Conservation (phyloP, 805 yeast genomes). For the Ogataea degrootiae region DNA sequence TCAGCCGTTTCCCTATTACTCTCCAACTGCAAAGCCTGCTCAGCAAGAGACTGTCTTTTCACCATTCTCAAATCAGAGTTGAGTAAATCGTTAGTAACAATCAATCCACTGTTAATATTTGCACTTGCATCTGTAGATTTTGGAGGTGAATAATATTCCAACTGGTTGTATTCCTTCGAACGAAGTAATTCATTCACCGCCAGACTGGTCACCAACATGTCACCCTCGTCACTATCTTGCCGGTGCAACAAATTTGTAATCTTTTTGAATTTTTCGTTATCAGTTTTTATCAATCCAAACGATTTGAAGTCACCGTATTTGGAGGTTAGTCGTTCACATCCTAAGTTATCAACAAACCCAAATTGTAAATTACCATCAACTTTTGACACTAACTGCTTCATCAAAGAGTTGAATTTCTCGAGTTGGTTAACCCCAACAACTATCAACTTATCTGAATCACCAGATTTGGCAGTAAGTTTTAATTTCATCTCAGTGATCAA, state of each 20-base stretch:
- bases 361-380: constrained; percentile 1
- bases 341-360: constrained; percentile 8
- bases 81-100: constrained; percentile 4
- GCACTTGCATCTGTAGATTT: neutral
- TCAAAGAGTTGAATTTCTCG: constrained; percentile 6
- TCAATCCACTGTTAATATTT: neutral
- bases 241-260: neutral
- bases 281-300: constrained; percentile 3
- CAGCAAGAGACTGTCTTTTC: neutral
- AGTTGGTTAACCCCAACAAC: constrained; percentile 17
- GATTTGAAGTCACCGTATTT: neutral
- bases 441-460: constrained; percentile 5
- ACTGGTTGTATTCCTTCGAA: neutral
- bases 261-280: neutral
- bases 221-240: too few relatives aligned
- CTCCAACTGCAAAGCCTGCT: neutral
- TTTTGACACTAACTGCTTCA: neutral
- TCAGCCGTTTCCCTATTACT: neutral
- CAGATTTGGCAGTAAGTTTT: neutral
- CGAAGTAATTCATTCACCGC: too few relatives aligned
- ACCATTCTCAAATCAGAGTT: constrained; percentile 2
- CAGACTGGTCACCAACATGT: too few relatives aligned
- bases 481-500: constrained; percentile 17
- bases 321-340: neutral
- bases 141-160: neutral